Percentiles rank a stretch among this genome's conserved stretches.
Conservation (phyloP, 768 basidiomycete species). For the Panaeolus cyanescens region DNA sequence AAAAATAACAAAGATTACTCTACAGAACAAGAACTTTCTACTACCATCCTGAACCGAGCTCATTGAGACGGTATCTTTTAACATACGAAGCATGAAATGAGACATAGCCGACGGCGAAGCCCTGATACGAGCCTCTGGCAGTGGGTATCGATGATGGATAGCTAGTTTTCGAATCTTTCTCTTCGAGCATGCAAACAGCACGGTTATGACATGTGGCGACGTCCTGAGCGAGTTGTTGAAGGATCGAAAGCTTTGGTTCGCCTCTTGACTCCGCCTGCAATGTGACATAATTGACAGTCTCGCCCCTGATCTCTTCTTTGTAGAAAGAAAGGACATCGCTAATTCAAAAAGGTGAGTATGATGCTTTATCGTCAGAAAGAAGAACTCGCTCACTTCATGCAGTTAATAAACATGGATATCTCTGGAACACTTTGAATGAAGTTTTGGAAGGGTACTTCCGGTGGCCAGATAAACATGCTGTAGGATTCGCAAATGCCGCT, state of each 20-base stretch:
- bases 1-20: too few species aligned
- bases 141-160: not conserved
- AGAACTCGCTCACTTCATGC: conserved; percentile 34
- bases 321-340: conserved; percentile 45
- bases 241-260: conserved; percentile 26
- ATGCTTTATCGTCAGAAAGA: too few species aligned
- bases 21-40: too few species aligned
- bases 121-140: conserved; percentile 16
- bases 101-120: conserved; percentile 17
- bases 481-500: conserved; percentile 39
- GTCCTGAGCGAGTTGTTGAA: conserved; percentile 23
- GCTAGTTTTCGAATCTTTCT: conserved; percentile 1
- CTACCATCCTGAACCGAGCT: not conserved
- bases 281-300: conserved; percentile 36
- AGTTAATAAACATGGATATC: conserved; percentile 30
- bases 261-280: conserved; percentile 23
- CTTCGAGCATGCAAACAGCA: conserved; percentile 24
- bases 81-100: conserved; percentile 24
- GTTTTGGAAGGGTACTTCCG: conserved; percentile 26
- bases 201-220: conserved; percentile 23
- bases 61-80: conserved; percentile 20
- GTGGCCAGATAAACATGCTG: conserved; percentile 35
- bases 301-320: conserved; percentile 38
- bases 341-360: not conserved
- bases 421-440: conserved; percentile 42